These are phyloP conservation scores for Ilyonectria robusta DNA, from an alignment of 2,329 filamentous ascomycete species.

Conservation along the genomic window DNA sequence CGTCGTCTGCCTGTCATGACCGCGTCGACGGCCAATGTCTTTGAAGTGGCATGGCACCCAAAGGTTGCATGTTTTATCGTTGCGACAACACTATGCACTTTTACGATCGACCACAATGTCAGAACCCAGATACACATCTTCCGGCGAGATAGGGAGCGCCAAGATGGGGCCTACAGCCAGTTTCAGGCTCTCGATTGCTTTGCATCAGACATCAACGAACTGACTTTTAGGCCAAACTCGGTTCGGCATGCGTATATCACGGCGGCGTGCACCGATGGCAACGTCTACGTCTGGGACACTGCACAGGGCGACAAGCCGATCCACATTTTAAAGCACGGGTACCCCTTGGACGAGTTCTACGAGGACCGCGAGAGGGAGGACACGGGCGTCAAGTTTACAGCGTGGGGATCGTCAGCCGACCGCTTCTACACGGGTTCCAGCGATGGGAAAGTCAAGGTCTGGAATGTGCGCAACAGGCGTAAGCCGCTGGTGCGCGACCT, in stretches of 20 bases:
- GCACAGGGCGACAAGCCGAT: conserved; percentile 68
- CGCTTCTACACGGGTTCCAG: conserved; percentile 76
- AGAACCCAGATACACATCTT: conserved; percentile 73
- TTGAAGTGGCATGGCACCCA: conserved; percentile 76
- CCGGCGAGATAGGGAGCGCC: conserved; percentile 47
- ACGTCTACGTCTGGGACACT: conserved; percentile 75
- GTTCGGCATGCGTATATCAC: conserved; percentile 66
- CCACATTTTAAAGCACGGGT: conserved; percentile 69
- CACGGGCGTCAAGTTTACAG: conserved; percentile 74
- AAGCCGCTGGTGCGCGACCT: conserved; percentile 66
- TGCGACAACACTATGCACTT: conserved; percentile 68
- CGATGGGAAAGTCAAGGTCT: conserved; percentile 74
- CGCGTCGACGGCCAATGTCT: conserved; percentile 71
- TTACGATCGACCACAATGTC: conserved; percentile 60
- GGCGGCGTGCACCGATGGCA: conserved; percentile 73
- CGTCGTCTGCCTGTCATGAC: conserved; percentile 64
- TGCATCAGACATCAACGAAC: conserved; percentile 74
- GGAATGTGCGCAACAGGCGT: conserved; percentile 67
- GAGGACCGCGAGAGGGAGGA: conserved; percentile 69
- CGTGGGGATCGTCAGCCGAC: conserved; percentile 71
- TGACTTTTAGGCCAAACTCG: conserved; percentile 72
- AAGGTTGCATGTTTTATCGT: conserved; percentile 66
- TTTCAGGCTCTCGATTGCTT: conserved; percentile 71
- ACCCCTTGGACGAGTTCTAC: conserved; percentile 56
- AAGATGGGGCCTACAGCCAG: conserved; percentile 55